phyloP scores from a whole-genome alignment of 345 rosid species.

The Eutrema heterophyllum region DNA sequence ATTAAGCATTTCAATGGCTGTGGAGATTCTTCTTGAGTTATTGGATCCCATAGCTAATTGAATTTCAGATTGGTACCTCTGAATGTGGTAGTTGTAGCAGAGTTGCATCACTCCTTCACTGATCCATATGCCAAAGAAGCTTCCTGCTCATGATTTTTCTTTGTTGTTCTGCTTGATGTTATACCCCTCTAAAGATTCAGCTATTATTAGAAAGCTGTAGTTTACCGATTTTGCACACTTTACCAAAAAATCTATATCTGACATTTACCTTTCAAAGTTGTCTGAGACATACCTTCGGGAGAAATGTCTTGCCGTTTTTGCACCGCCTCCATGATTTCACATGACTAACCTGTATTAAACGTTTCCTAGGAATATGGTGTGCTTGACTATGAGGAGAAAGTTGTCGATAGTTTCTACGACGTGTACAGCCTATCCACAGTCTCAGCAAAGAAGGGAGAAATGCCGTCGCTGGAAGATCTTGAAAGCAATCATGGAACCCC shows the following conservation, averaged over 20 bases:
- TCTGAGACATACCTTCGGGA: not conserved
- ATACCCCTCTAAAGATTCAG: not conserved
- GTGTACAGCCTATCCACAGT: constrained; percentile 63
- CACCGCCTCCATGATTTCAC: not conserved
- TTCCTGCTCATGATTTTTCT: not conserved
- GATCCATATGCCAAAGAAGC: not conserved
- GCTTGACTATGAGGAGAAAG: constrained; percentile 92
- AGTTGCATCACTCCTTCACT: not conserved
- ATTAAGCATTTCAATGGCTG: not conserved
- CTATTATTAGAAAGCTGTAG: not conserved
- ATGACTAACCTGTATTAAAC: not conserved
- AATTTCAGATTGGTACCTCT: not conserved
- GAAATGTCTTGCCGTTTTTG: not conserved
- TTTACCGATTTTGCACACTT: not conserved
- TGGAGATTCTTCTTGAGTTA: not conserved
- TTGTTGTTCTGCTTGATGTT: not conserved
- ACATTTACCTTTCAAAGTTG: not conserved
- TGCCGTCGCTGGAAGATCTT: constrained; percentile 85
- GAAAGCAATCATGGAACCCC: constrained; percentile 66
- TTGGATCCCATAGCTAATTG: not conserved
- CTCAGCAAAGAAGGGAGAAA: constrained; percentile 52
- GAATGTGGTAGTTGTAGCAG: not conserved
- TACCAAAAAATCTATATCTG: not conserved
- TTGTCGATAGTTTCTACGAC: constrained; percentile 94
- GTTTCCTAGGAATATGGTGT: constrained; percentile 74